phyloP scores from a whole-genome alignment of 2,329 filamentous ascomycete species.

The Exophiala sideris region DNA sequence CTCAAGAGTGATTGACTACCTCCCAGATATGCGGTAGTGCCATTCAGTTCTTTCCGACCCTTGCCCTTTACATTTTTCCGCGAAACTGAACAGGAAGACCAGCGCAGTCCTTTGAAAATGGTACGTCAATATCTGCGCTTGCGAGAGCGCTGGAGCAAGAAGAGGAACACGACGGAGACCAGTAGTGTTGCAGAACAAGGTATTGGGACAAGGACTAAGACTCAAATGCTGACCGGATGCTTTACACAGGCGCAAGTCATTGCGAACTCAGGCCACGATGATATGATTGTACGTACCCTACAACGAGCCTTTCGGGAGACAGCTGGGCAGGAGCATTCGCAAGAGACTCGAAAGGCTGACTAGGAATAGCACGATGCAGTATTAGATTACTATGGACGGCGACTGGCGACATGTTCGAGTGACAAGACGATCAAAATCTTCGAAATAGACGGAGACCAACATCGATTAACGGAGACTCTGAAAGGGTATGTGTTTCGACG shows the following conservation, averaged over 20 bases:
- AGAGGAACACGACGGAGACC: not conserved
- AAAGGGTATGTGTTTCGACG: slow-evolving; percentile 65
- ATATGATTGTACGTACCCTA: slow-evolving; percentile 86
- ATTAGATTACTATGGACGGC: slow-evolving; percentile 95
- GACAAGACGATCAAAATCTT: slow-evolving; percentile 99
- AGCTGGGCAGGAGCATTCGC: not conserved
- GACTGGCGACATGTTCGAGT: slow-evolving; percentile 93
- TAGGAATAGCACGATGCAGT: slow-evolving; percentile 84
- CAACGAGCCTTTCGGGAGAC: not conserved
- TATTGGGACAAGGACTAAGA: not conserved
- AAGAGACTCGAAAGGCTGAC: not conserved
- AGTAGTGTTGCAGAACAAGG: too few species aligned
- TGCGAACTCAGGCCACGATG: slow-evolving; percentile 87
- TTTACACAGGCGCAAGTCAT: slow-evolving; percentile 67
- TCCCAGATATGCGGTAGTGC: slow-evolving; percentile 13
- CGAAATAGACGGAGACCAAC: slow-evolving; percentile 89
- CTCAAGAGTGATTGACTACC: not conserved
- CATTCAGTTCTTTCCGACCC: not conserved
- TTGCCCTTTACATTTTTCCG: not conserved
- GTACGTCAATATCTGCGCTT: slow-evolving; percentile 6
- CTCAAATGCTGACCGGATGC: not conserved
- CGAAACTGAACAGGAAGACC: not conserved
- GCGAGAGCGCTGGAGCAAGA: not conserved
- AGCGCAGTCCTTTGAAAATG: slow-evolving; percentile 4
- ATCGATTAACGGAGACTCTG: slow-evolving; percentile 85